These are phyloP conservation scores for Mortierella polycephala DNA, from an alignment of 371 early-diverging fungal species.

Conservation along the genomic window DNA sequence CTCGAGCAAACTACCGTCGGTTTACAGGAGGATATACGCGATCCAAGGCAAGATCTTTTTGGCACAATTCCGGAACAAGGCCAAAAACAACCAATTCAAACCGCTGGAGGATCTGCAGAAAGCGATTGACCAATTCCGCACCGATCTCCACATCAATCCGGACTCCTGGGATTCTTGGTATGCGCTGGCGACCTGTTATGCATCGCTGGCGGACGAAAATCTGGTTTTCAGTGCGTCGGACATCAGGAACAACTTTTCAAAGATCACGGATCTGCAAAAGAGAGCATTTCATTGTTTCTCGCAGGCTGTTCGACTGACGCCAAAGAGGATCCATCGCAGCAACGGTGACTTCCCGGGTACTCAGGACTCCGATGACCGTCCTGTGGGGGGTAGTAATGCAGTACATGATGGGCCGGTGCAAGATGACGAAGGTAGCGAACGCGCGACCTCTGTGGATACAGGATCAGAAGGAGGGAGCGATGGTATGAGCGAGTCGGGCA, in stretches of 20 bases:
- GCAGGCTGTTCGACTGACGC: conserved; percentile 37
- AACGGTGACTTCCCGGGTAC: background rate
- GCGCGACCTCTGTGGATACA: background rate
- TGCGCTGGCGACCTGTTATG: conserved; percentile 68
- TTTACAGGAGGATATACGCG: conserved; percentile 64
- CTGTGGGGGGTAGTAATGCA: background rate
- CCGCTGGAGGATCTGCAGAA: conserved; percentile 69
- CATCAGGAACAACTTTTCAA: conserved; percentile 59
- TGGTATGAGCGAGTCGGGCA: background rate
- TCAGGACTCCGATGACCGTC: background rate
- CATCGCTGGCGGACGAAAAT: conserved; percentile 71
- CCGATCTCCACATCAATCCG: conserved; percentile 70
- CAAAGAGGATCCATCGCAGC: conserved; percentile 13
- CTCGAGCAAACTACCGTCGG: conserved; percentile 43
- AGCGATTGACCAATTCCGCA: conserved; percentile 67
- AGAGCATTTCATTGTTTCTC: conserved; percentile 55
- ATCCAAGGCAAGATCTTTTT: conserved; percentile 71
- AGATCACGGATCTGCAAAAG: conserved; percentile 71
- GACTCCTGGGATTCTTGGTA: conserved; percentile 71
- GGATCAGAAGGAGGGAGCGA: background rate
- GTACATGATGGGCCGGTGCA: conserved; percentile 8
- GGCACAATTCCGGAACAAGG: conserved; percentile 65
- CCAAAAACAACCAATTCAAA: conserved; percentile 64
- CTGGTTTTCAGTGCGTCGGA: conserved; percentile 75
- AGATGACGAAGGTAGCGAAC: conserved; percentile 11